Evolutionary conservation across 306 rosid species (phyloP).

Genomic region (Sphenostylis stenocarpa): DNA sequence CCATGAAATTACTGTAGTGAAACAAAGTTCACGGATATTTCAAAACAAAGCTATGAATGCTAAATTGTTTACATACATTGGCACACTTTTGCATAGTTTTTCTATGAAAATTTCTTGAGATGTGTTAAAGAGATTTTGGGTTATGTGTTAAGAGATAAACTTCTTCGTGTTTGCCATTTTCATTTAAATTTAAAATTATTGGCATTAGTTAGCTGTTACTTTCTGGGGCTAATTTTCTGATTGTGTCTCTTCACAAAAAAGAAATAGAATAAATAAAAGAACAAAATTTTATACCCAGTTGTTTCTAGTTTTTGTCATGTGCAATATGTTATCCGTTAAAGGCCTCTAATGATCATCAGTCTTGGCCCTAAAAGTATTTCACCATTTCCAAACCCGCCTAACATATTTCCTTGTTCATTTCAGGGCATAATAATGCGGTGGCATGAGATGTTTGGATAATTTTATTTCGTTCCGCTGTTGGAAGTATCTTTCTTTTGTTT

Average conservation of each 20-base stretch:
- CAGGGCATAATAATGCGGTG: conserved; percentile 32
- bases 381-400: not conserved
- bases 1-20: too few species aligned
- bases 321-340: too few species aligned
- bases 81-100: not conserved
- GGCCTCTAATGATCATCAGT: too few species aligned
- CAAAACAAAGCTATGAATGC: too few species aligned
- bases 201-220: not conserved
- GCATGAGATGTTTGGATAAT: conserved; percentile 24
- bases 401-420: conserved; percentile 26
- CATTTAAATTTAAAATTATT: not conserved
- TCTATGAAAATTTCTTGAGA: too few species aligned
- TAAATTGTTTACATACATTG: not conserved
- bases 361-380: not conserved
- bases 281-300: not conserved
- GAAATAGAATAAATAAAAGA: not conserved
- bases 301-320: not conserved
- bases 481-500: conserved; percentile 1
- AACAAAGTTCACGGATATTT: too few species aligned
- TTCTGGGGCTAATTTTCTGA: not conserved
- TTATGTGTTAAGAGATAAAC: too few species aligned
- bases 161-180: too few species aligned
- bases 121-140: too few species aligned
- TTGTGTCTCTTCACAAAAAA: not conserved
- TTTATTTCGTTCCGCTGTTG: conserved; percentile 5